Percentiles rank a stretch among this genome's conserved stretches.
phyloP scores from a whole-genome alignment of 148 eudicot species.

The Cornus florida region DNA sequence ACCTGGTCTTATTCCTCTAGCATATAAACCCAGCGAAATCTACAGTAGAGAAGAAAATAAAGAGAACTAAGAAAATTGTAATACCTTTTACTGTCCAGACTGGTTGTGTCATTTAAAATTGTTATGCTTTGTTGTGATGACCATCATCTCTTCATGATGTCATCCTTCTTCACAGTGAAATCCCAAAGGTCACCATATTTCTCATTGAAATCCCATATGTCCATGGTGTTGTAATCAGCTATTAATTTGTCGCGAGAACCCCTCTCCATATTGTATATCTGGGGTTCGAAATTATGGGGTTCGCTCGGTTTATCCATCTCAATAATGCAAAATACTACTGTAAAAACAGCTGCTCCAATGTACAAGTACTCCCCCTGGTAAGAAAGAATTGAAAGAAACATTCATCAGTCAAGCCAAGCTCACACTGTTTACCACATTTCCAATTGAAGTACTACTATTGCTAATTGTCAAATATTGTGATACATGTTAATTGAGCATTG shows the following conservation, averaged over 20 bases:
- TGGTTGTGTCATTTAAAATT: neutral
- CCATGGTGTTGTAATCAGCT: slow-evolving; percentile 91
- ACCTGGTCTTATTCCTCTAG: no score
- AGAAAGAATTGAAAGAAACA: slow-evolving; percentile 4
- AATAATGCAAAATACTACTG: slow-evolving; percentile 61
- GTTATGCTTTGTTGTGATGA: neutral
- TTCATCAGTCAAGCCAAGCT: neutral
- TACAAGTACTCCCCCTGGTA: slow-evolving; percentile 81
- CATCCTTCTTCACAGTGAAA: slow-evolving; percentile 72
- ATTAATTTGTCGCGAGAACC: slow-evolving; percentile 85
- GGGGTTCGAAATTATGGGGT: slow-evolving; percentile 89
- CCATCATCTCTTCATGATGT: slow-evolving; percentile 57
- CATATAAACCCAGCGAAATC: no score
- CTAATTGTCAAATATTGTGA: neutral
- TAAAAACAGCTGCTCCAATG: slow-evolving; percentile 88
- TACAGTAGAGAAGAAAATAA: no score
- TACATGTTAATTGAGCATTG: neutral
- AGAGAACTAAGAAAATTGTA: no score
- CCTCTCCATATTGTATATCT: slow-evolving; percentile 92
- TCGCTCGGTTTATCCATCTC: slow-evolving; percentile 93
- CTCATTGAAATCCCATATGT: slow-evolving; percentile 92
- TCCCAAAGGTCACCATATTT: slow-evolving; percentile 98
- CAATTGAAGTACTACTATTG: neutral
- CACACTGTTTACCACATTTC: neutral
- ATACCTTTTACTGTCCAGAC: slow-evolving; percentile 1